Conservation (phyloP, 805 yeast species). For the Pichia ethanolica region DNA sequence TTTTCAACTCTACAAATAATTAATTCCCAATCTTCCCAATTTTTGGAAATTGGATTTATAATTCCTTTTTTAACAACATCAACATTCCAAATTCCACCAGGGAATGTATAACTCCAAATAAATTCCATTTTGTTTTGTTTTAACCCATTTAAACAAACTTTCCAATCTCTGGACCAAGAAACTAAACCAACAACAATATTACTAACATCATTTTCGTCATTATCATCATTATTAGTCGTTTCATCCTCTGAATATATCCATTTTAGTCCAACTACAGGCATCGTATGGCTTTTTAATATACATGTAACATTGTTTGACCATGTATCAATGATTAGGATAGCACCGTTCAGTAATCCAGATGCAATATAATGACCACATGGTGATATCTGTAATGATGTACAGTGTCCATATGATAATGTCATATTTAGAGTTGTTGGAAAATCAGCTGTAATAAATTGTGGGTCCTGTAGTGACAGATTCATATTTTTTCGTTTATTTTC, state of each 20-base stretch:
- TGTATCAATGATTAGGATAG: conserved; percentile 64
- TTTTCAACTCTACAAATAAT: conserved; percentile 4
- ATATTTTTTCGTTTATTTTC: conserved; percentile 26
- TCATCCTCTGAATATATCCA: conserved; percentile 48
- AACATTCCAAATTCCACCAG: conserved; percentile 12
- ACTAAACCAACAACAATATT: conserved; percentile 41
- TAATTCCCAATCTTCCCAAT: conserved; percentile 3
- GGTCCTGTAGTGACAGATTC: conserved; percentile 82
- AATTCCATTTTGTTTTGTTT: conserved; percentile 29
- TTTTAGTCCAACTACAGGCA: conserved; percentile 62
- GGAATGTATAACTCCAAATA: conserved; percentile 6
- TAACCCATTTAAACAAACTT: conserved; percentile 74
- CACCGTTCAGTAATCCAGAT: conserved; percentile 68
- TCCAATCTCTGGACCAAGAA: conserved; percentile 77
- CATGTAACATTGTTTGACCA: conserved; percentile 58
- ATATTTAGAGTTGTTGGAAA: conserved; percentile 80
- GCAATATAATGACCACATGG: conserved; percentile 81
- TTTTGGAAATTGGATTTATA: neutral
- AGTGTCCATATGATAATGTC: conserved; percentile 57
- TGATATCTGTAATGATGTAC: conserved; percentile 63
- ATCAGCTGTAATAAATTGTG: conserved; percentile 85
- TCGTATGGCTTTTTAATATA: conserved; percentile 55
- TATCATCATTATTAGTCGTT: conserved; percentile 27
- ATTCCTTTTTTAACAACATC: neutral
- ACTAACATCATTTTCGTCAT: conserved; percentile 31